Base-by-base conservation (phyloP, 192 early-diverging fungal genomes). In the Coemansia sp. region DNA sequence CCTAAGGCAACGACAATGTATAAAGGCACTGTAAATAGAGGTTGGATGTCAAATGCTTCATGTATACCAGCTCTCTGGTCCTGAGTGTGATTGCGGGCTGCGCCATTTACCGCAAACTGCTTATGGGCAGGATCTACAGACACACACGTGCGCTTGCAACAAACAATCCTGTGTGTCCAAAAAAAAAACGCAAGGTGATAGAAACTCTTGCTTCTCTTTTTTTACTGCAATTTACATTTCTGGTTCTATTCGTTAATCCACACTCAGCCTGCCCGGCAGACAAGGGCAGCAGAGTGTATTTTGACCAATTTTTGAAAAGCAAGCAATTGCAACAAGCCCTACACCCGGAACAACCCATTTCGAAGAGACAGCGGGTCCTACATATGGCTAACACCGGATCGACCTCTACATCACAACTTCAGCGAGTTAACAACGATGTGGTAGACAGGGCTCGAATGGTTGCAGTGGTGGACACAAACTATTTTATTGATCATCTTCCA, bases 381-480 rank as follows among this genome's bases (percentile, higher is more conserved):
- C 34, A 41, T 21, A 28, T 21, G 18, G 25, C 31, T 24, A 6
- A 50, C 28, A 32, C 25, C 8, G 25, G 47, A 26, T 31, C 44
- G 12, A 47, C 19, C 5, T 3, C 16, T 25, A 8, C n/a, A 22
- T 4, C 28, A 24, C 21, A 24, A 19, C 47, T 60, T 5, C 27
- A 26, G 12, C 59, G 59, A 12, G 59, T 60, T 8, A 51, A 23
- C 27, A 18, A 7, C 32, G 67, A 68, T 49, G 49, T 72, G 22
- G 31, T 64, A 7, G 60, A 62, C 50, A n/a, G 22, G 4, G 63
- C 66, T 3, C 53, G 34, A 6, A 48, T 78, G 60, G 51, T 56
- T 23, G 76, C 56, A 3, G 76, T 78, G 18, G 31, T 78, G 24
- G 76, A 78, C 60, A 78, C 76, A 22, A 78, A 78, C 70, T 78